Conservation (phyloP, 768 basidiomycete species). For the Amyloporia xantha region DNA sequence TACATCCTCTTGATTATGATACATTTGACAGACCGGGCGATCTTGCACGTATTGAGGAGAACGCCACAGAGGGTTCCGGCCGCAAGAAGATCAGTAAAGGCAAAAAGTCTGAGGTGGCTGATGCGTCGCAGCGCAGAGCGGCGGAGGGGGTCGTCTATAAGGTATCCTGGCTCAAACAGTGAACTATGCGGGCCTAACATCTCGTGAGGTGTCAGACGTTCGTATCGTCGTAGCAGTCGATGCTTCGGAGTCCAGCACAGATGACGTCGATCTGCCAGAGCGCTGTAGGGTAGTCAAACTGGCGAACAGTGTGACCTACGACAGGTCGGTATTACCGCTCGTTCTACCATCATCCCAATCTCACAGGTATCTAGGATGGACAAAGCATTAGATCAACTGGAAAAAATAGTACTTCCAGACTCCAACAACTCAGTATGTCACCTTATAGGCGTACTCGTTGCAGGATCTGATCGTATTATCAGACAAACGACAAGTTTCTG, state of each 20-base stretch:
- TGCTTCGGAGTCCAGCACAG: conserved; percentile 46
- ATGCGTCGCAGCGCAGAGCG: conserved; percentile 30
- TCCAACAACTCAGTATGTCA: conserved; percentile 6
- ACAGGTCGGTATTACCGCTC: conserved; percentile 50
- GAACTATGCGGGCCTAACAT: background rate
- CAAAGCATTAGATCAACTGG: conserved; percentile 63
- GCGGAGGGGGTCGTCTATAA: conserved; percentile 86
- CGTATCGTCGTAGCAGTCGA: conserved; percentile 78
- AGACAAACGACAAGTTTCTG: conserved; percentile 35
- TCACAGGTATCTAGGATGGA: conserved; percentile 77
- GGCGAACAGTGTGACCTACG: conserved; percentile 89
- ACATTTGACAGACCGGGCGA: conserved; percentile 83
- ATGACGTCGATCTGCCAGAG: conserved; percentile 78
- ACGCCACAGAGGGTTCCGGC: conserved; percentile 36
- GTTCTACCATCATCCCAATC: background rate
- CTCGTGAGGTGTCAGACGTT: conserved; percentile 66
- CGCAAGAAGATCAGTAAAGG: conserved; percentile 35
- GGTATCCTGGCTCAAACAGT: conserved; percentile 29
- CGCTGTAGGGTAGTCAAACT: conserved; percentile 81
- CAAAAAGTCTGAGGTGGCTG: conserved; percentile 33
- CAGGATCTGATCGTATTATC: too few species aligned
- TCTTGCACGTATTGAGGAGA: conserved; percentile 77
- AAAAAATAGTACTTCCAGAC: conserved; percentile 32
- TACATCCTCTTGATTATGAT: background rate
- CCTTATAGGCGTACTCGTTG: too few species aligned